Evolutionary conservation across 495 filamentous ascomycete genomes (phyloP).

Genomic region (Sphaerosporella brunnea): DNA sequence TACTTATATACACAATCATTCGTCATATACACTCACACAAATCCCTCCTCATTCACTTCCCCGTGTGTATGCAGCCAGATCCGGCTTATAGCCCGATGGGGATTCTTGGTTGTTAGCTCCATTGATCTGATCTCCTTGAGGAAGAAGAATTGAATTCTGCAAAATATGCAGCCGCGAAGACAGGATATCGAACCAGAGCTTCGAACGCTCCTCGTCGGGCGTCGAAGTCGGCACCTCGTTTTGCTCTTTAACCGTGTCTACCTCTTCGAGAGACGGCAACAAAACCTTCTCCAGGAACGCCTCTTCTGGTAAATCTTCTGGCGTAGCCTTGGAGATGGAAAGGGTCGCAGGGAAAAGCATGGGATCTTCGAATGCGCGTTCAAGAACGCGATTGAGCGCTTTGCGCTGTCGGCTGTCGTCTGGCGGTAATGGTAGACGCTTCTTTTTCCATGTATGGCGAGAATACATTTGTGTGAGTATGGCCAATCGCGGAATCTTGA

Average conservation of each 20-base stretch:
- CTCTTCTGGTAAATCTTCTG: not conserved
- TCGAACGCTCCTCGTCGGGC: not conserved
- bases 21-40: too few relatives aligned
- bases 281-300: not conserved
- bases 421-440: not conserved
- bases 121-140: too few relatives aligned
- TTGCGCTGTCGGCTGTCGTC: not conserved
- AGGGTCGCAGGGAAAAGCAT: not conserved
- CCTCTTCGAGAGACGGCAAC: not conserved
- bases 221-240: not conserved
- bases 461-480: not conserved
- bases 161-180: not conserved
- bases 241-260: too few relatives aligned
- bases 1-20: too few relatives aligned
- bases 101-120: not conserved
- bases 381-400: not conserved
- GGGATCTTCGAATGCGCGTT: not conserved
- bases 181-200: constrained; percentile 3
- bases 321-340: not conserved
- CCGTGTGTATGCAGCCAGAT: not conserved
- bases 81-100: not conserved
- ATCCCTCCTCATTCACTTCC: not conserved
- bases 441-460: not conserved
- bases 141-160: not conserved
- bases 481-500: constrained; percentile 2